Conservation (phyloP, 176 grass and related monocot species). For the Aegilops umbellulata region DNA sequence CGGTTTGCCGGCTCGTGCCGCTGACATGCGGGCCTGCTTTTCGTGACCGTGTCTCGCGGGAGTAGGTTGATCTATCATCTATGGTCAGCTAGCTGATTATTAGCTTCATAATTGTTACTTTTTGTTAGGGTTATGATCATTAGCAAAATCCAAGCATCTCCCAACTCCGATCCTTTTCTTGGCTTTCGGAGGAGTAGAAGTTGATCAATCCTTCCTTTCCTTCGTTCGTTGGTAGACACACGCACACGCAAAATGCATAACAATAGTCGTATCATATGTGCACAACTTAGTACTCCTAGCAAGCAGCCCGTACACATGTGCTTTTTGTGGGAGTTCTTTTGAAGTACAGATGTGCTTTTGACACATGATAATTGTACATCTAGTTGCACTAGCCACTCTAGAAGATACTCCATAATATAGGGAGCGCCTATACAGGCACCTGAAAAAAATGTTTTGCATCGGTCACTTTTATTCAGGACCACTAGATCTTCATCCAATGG, state of each 20-base stretch:
- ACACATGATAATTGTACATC: background rate
- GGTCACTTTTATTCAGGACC: too few species aligned
- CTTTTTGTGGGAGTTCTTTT: background rate
- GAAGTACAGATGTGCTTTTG: background rate
- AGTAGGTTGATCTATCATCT: background rate
- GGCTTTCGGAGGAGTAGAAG: conserved; percentile 53
- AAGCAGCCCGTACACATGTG: background rate
- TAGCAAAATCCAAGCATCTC: conserved; percentile 15
- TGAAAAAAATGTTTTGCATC: too few species aligned
- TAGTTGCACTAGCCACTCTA: background rate
- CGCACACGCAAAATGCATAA: conserved; percentile 7
- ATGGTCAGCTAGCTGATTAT: background rate
- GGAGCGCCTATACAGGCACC: too few species aligned
- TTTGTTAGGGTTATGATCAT: conserved; percentile 29
- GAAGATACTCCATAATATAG: too few species aligned
- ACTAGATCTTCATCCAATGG: too few species aligned
- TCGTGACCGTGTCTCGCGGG: background rate
- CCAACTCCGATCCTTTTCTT: conserved; percentile 27
- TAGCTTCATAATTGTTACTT: background rate
- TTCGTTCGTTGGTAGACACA: conserved; percentile 1
- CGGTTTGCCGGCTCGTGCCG: background rate
- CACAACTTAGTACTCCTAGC: conserved; percentile 19
- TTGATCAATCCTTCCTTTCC: conserved; percentile 4
- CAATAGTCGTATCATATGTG: background rate
- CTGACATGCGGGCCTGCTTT: background rate